These are phyloP conservation scores for Cajanus cajan DNA, from an alignment of 306 rosid species.

Conservation along the genomic window DNA sequence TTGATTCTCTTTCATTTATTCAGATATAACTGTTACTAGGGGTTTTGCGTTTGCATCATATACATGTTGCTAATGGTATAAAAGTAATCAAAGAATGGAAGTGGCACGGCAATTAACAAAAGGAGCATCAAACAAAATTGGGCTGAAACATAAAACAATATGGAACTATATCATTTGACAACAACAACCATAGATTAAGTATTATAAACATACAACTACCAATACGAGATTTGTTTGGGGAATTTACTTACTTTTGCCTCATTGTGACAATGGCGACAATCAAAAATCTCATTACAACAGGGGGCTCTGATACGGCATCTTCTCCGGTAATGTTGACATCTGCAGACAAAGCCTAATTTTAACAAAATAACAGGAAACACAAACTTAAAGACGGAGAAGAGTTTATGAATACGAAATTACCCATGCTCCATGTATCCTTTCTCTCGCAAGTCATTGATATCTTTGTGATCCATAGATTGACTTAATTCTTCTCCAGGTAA, in stretches of 20 bases:
- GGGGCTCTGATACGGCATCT: conserved; percentile 83
- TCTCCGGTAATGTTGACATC: conserved; percentile 76
- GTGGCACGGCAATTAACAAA: background rate
- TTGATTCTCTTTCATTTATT: too few species aligned
- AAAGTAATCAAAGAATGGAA: background rate
- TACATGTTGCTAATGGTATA: background rate
- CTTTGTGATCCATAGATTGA: conserved; percentile 17
- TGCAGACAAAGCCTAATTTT: conserved; percentile 36
- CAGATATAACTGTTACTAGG: too few species aligned
- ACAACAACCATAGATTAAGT: background rate
- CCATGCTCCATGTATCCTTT: conserved; percentile 69
- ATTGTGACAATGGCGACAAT: conserved; percentile 90
- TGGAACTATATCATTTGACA: background rate
- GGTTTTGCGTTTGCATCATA: too few species aligned
- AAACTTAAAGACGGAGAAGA: background rate
- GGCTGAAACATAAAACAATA: background rate
- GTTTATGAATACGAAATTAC: conserved; percentile 38
- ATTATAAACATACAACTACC: background rate
- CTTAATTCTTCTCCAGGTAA: conserved; percentile 39
- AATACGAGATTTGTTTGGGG: background rate
- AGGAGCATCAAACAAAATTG: background rate
- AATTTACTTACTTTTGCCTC: conserved; percentile 43
- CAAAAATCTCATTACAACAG: conserved; percentile 81
- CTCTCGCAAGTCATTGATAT: conserved; percentile 35
- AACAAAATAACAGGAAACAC: background rate